phyloP scores from a whole-genome alignment of 495 filamentous ascomycete genomes.

The Endocarpon pusillum region DNA sequence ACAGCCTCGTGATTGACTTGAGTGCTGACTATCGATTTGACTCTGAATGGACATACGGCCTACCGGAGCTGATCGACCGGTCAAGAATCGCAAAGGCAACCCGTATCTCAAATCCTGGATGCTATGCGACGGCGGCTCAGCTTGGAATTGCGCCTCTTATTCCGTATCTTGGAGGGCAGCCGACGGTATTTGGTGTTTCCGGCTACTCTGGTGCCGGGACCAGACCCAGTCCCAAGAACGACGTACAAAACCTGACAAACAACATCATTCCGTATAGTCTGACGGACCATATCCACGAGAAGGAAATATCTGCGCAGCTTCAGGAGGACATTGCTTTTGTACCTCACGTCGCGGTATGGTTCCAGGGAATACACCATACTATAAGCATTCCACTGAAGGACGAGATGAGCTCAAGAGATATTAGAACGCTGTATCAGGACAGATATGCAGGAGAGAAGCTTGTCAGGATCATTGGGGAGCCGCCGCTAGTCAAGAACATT shows the following conservation, averaged over 20 bases:
- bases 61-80: conserved; percentile 73
- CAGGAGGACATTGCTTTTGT: conserved; percentile 69
- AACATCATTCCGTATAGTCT: conserved; percentile 88
- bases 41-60: conserved; percentile 80
- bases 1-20: conserved; percentile 78
- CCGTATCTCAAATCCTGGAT: conserved; percentile 86
- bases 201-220: conserved; percentile 95
- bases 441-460: conserved; percentile 89
- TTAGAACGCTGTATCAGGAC: conserved; percentile 89
- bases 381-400: conserved; percentile 76
- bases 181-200: conserved; percentile 81
- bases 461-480: conserved; percentile 79
- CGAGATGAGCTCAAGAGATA: conserved; percentile 75
- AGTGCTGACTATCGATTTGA: conserved; percentile 94
- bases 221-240: conserved; percentile 90
- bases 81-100: conserved; percentile 64
- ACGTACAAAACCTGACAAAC: conserved; percentile 69
- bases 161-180: conserved; percentile 58
- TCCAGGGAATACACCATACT: conserved; percentile 89
- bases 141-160: conserved; percentile 76
- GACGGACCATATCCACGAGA: conserved; percentile 93
- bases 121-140: conserved; percentile 94
- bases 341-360: conserved; percentile 92
- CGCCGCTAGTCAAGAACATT: conserved; percentile 76
- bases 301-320: conserved; percentile 69